These are phyloP conservation scores for Sextonia rubra DNA, from an alignment of 164 flowering plant species.

Conservation along the genomic window DNA sequence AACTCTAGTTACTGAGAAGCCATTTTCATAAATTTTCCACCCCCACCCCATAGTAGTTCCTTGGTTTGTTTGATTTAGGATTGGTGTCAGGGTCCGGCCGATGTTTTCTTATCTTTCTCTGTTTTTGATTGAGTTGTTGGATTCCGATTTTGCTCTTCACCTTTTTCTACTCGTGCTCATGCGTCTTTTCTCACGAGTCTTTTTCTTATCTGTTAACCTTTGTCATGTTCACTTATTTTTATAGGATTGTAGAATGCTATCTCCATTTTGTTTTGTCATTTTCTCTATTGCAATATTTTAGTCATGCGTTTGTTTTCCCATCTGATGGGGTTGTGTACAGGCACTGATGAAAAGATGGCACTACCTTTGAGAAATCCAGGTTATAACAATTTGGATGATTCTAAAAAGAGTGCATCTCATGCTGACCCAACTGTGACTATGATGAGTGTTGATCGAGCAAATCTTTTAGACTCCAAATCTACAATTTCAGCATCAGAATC, in stretches of 20 bases:
- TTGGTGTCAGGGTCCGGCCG: no score
- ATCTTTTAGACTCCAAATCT: slow-evolving; percentile 39
- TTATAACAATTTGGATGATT: slow-evolving; percentile 12
- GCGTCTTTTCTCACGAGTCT: not conserved
- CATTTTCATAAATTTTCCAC: no score
- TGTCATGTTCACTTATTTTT: not conserved
- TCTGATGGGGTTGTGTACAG: slow-evolving; percentile 12
- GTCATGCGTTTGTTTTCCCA: not conserved
- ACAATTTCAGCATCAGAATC: slow-evolving; percentile 40
- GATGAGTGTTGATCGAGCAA: slow-evolving; percentile 20
- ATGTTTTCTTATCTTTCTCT: not conserved
- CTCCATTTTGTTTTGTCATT: not conserved
- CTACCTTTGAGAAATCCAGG: slow-evolving; percentile 10
- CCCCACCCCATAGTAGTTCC: no score
- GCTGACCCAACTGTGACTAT: slow-evolving; percentile 7
- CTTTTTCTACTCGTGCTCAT: no score
- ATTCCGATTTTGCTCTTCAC: not conserved
- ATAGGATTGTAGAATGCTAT: not conserved
- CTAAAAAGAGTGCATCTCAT: slow-evolving; percentile 10
- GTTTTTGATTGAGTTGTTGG: not conserved
- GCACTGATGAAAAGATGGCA: slow-evolving; percentile 12
- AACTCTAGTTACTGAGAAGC: no score
- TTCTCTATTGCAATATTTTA: not conserved
- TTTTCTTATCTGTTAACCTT: not conserved
- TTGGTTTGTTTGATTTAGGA: no score